phyloP scores from a whole-genome alignment of 106 monocot genomes.

The Acorus gramineus region DNA sequence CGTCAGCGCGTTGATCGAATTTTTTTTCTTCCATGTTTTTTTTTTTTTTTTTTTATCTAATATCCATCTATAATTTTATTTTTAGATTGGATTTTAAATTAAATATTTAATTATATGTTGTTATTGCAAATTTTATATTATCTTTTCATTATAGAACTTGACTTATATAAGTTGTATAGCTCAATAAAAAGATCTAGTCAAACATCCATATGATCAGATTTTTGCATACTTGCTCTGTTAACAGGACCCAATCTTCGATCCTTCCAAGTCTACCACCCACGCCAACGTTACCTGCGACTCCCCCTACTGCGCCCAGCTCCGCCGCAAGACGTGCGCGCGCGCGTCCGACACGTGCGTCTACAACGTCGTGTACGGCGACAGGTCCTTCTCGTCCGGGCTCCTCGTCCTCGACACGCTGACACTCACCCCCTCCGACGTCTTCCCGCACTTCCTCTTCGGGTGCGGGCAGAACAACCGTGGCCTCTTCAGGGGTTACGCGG shows the following conservation, averaged over 20 bases:
- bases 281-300: slow-evolving; percentile 4
- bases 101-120: no score
- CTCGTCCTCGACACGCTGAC: slow-evolving; percentile 3
- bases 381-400: slow-evolving; percentile 8
- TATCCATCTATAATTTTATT: no score
- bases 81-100: no score
- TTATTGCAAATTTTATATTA: no score
- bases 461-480: slow-evolving; percentile 12
- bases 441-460: slow-evolving; percentile 13
- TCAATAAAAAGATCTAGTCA: no score
- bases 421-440: not conserved
- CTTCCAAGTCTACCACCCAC: slow-evolving; percentile 3
- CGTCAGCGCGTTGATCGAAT: no score
- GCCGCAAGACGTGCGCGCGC: not conserved
- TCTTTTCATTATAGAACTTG: no score
- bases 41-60: no score
- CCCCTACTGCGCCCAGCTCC: not conserved
- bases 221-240: no score
- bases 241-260: slow-evolving; percentile 10
- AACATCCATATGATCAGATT: no score
- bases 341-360: not conserved
- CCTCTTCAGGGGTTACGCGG: slow-evolving; percentile 7
- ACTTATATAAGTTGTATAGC: no score
- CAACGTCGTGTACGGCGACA: slow-evolving; percentile 9
- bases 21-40: no score